Conservation (phyloP, 129 eudicot species). For the Flaveria robusta region DNA sequence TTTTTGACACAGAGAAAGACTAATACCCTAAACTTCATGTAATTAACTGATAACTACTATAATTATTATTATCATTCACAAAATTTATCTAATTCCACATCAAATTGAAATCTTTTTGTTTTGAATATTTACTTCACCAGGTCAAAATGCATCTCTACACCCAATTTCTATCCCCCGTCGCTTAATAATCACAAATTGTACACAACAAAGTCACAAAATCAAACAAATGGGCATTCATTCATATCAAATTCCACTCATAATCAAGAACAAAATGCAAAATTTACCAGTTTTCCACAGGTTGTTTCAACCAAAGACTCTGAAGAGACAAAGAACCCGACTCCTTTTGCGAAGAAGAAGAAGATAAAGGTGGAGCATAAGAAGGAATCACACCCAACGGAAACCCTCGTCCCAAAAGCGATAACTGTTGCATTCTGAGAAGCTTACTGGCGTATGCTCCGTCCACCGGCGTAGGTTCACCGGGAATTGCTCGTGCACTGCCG, state of each 20-base stretch:
- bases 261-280: not conserved
- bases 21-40: slow-evolving; percentile 11
- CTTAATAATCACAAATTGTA: slow-evolving; percentile 17
- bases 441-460: slow-evolving; percentile 64
- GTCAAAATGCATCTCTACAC: slow-evolving; percentile 5
- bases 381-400: slow-evolving; percentile 87
- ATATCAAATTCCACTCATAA: slow-evolving; percentile 15
- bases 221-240: slow-evolving; percentile 4
- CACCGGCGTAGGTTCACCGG: slow-evolving; percentile 80
- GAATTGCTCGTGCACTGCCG: slow-evolving; percentile 60
- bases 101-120: not conserved
- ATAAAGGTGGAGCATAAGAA: slow-evolving; percentile 50
- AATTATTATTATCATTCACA: not conserved
- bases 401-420: slow-evolving; percentile 50
- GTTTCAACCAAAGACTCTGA: slow-evolving; percentile 52
- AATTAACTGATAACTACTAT: not conserved
- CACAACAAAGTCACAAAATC: not conserved
- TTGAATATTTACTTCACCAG: slow-evolving; percentile 1
- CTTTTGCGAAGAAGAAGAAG: slow-evolving; percentile 34
- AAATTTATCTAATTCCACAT: not conserved
- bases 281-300: slow-evolving; percentile 49
- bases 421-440: slow-evolving; percentile 62
- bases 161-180: not conserved
- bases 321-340: slow-evolving; percentile 60
- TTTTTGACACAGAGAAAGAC: not conserved